Percentiles rank a stretch among this genome's conserved stretches.
These are phyloP conservation scores for Ceratorhiza oryzae-sativae DNA, from an alignment of 1,284 basidiomycete species.

Conservation along the genomic window DNA sequence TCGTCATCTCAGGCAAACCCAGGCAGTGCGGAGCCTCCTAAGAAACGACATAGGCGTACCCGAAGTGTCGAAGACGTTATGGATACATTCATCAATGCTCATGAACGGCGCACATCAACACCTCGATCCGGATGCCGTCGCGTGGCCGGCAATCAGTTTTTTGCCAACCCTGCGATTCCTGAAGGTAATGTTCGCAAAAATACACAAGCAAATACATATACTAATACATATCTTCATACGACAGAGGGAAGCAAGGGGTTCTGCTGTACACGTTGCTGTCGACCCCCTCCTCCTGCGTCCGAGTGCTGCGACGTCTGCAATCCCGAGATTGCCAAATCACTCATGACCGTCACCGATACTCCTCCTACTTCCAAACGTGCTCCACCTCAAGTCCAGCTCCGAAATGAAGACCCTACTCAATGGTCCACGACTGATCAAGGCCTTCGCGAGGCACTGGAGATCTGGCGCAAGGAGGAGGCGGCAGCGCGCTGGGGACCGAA, in stretches of 20 bases:
- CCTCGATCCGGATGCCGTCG: neutral
- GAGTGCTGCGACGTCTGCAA: constrained; percentile 17
- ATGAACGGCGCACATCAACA: neutral
- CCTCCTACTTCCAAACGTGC: neutral
- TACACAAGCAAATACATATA: neutral
- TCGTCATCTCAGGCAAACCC: neutral
- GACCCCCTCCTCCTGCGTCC: neutral
- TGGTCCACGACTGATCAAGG: neutral
- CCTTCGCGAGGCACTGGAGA: neutral
- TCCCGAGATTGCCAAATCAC: neutral
- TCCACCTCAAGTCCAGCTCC: neutral
- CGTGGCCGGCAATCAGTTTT: neutral
- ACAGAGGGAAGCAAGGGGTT: neutral
- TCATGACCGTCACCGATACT: neutral
- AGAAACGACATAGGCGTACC: neutral
- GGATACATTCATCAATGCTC: constrained; percentile 12
- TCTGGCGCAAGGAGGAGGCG: neutral
- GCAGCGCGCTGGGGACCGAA: neutral
- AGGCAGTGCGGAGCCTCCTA: neutral
- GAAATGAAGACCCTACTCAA: neutral
- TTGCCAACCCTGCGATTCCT: neutral
- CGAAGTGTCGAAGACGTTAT: constrained; percentile 5
- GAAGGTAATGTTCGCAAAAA: neutral
- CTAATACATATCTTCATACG: neutral
- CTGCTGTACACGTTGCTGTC: constrained; percentile 22